Evolutionary conservation across 768 basidiomycete species (phyloP), one percentile per base, ranked within the genome.

Genomic region (Leccinum truebloodii): DNA sequence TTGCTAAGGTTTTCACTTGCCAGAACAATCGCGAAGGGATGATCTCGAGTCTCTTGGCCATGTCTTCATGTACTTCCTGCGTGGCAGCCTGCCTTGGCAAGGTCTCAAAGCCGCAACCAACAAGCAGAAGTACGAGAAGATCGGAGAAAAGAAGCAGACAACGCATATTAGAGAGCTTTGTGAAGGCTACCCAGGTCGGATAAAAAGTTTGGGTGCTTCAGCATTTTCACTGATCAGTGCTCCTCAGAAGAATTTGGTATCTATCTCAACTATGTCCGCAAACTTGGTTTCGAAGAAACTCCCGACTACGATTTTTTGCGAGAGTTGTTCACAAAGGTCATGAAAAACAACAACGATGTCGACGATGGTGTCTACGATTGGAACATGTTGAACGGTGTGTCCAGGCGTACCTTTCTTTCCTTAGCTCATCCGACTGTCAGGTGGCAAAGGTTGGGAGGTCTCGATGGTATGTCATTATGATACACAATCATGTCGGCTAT

Each of bases 61-160:
- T 78, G 97, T 99, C 67, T 99, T 99, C 80, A 97, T 99, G 92
- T 99, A 99, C 80, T 98, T 99, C 78, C 77, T 98, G 55, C 86
- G 97, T 56, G 97, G 97, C 22, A 96, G 95, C 68, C 73, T 99
- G 56, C 97, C 97, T 24, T 99, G 97, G 97, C 97, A 99, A 73
- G 97, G 97, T 59, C 84, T 99, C 59, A 98, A 98, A 78, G 97
- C 97, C 35, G 97, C 97, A 30, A 99, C 95, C 54, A 98, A 99
- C 82, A 99, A 99, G 81, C 97, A 98, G 76, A 94, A 98, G 82
- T 99, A 99, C 79, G 96, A 99, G 82, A 99, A 98, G 83, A 99
- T 99, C 75, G 96, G 96, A 64, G 96, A 99, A 82, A 99, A 99
- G 89, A 99, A 94, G 83, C 97, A 98, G 79, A 92, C 91, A 14